Evolutionary conservation across 2,329 filamentous ascomycete species (phyloP).

Genomic region (Aaosphaeria pasadenensis): DNA sequence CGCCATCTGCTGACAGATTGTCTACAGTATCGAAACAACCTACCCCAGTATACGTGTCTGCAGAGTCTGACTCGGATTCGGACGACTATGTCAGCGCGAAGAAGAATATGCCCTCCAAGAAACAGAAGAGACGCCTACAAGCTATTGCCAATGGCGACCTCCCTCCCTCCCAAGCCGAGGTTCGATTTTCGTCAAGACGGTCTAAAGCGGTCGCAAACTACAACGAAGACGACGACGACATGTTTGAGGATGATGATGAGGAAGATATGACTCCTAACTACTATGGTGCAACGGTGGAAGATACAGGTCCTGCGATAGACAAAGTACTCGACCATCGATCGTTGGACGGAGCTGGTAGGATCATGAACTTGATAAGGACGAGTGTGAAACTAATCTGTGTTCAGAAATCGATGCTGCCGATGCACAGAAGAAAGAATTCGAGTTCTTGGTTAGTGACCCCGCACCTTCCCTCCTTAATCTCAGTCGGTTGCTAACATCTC

Average conservation of each 20-base stretch:
- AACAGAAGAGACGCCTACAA: constrained; percentile 68
- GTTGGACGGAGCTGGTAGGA: constrained; percentile 58
- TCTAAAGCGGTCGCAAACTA: constrained; percentile 72
- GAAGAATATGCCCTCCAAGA: constrained; percentile 65
- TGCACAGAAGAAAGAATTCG: constrained; percentile 69
- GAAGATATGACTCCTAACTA: constrained; percentile 66
- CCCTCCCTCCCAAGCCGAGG: constrained; percentile 68
- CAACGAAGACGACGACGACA: constrained; percentile 64
- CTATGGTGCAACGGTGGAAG: constrained; percentile 67
- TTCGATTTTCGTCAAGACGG: constrained; percentile 86
- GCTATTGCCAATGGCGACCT: constrained; percentile 60
- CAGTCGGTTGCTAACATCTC: constrained; percentile 21
- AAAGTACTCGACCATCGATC: constrained; percentile 83
- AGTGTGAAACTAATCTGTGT: constrained; percentile 13
- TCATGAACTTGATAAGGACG: not conserved
- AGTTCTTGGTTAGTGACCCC: constrained; percentile 58
- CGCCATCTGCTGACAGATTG: constrained; percentile 34
- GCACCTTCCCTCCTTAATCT: not conserved
- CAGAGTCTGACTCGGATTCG: constrained; percentile 60
- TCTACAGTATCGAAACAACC: constrained; percentile 52
- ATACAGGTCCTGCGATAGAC: constrained; percentile 83
- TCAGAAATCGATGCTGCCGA: constrained; percentile 33
- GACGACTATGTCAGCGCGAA: constrained; percentile 76
- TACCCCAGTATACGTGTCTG: constrained; percentile 50
- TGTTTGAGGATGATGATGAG: constrained; percentile 55